These are phyloP conservation scores for Eucalyptus marginata DNA, from an alignment of 345 rosid genomes.

Conservation along the genomic window DNA sequence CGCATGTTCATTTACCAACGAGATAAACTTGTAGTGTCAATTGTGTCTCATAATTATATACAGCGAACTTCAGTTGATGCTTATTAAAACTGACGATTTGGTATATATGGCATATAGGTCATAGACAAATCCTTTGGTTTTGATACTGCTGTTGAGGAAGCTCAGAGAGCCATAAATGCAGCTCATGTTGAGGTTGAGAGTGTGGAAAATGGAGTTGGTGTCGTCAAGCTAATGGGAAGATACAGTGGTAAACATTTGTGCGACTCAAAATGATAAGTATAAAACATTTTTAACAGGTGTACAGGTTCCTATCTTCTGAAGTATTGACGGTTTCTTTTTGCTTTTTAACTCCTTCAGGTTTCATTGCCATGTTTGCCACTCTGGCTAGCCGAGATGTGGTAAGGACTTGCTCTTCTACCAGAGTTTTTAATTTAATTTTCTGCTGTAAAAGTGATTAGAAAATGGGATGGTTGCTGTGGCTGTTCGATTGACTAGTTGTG, in stretches of 20 bases:
- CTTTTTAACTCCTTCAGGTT: conserved; percentile 43
- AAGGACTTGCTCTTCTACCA: conserved; percentile 1
- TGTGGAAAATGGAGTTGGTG: conserved; percentile 93
- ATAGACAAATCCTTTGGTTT: conserved; percentile 96
- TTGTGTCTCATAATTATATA: not conserved
- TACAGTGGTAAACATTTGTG: conserved; percentile 60
- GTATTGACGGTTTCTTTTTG: not conserved
- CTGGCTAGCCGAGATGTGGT: conserved; percentile 97
- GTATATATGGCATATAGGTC: conserved; percentile 31
- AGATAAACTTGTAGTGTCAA: not conserved
- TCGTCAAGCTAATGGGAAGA: conserved; percentile 97
- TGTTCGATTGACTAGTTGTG: not conserved
- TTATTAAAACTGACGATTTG: not conserved
- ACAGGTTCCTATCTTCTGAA: not conserved
- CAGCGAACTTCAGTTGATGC: not conserved
- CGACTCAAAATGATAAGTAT: not conserved
- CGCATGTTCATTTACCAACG: not conserved
- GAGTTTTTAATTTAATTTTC: not conserved
- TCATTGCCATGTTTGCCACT: conserved; percentile 88
- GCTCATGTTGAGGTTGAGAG: conserved; percentile 96
- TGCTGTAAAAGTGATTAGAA: not conserved
- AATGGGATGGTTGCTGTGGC: not conserved
- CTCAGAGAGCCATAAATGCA: conserved; percentile 94
- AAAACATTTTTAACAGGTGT: not conserved
- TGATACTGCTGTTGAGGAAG: conserved; percentile 98